Percentiles rank a stretch among this genome's conserved stretches.
Evolutionary conservation across 345 rosid genomes (phyloP).

Genomic region (Gossypium rotundifolium): DNA sequence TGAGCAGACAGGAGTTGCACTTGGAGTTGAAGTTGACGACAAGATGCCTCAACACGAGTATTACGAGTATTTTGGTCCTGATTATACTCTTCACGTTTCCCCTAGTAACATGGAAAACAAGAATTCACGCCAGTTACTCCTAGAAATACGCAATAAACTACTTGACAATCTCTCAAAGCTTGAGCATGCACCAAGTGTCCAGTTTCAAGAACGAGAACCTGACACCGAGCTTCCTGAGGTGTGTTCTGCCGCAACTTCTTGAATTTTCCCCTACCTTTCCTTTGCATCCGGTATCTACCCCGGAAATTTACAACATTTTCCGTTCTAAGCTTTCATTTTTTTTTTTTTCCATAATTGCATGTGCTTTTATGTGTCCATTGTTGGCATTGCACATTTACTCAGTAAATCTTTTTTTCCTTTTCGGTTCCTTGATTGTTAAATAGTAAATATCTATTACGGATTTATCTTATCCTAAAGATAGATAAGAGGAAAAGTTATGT

Average conservation of each 20-base stretch:
- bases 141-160: slow-evolving; percentile 71
- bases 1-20: slow-evolving; percentile 60
- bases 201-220: slow-evolving; percentile 79
- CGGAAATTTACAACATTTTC: neutral
- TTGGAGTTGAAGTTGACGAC: slow-evolving; percentile 72
- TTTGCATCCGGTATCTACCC: neutral
- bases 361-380: neutral
- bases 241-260: slow-evolving; percentile 14
- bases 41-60: slow-evolving; percentile 80
- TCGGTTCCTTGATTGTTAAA: neutral
- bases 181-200: slow-evolving; percentile 96
- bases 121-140: slow-evolving; percentile 57
- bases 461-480: neutral
- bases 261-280: neutral
- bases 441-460: neutral
- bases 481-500: neutral
- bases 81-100: slow-evolving; percentile 54
- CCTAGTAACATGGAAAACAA: slow-evolving; percentile 47
- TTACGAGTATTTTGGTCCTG: slow-evolving; percentile 75
- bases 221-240: slow-evolving; percentile 79
- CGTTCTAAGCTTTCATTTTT: neutral
- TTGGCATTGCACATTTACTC: neutral
- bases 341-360: neutral
- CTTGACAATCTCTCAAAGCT: slow-evolving; percentile 82
- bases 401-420: neutral